phyloP scores from a whole-genome alignment of 169 alveolate species.

The Plasmodium gonderi region DNA sequence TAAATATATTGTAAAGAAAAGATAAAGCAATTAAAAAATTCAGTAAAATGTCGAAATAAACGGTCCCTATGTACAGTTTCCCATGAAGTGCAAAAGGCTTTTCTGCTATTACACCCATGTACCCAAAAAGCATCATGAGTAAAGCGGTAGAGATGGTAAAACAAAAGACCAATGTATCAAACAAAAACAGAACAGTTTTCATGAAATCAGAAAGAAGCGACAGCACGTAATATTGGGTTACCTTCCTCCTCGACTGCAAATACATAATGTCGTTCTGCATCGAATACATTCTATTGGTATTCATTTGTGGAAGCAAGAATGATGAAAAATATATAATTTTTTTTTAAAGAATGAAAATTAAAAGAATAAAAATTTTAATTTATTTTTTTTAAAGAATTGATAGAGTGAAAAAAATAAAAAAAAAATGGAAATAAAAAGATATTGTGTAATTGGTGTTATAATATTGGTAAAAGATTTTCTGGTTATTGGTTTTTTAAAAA shows the following conservation, averaged over 20 bases:
- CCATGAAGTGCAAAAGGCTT: constrained; percentile 12
- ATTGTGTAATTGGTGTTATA: constrained; percentile 3
- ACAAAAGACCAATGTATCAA: constrained; percentile 13
- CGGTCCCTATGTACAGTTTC: constrained; percentile 11
- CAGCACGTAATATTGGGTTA: constrained; percentile 7
- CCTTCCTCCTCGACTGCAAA: constrained; percentile 7
- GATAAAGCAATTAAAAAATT: constrained; percentile 27
- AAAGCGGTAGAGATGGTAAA: not conserved
- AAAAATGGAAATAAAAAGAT: too few species aligned
- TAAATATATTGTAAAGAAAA: constrained; percentile 5
- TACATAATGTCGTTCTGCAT: constrained; percentile 12
- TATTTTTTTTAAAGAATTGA: not conserved
- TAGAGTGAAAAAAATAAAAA: not conserved
- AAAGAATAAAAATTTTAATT: not conserved
- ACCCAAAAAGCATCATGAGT: constrained; percentile 62
- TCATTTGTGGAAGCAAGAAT: not conserved
- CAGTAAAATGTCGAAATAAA: constrained; percentile 7
- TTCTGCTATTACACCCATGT: constrained; percentile 24
- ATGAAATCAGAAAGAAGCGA: constrained; percentile 46
- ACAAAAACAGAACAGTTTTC: constrained; percentile 18
- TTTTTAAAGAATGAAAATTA: not conserved
- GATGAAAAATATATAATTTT: not conserved
- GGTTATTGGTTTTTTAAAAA: not conserved
- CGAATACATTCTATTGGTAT: constrained; percentile 9
- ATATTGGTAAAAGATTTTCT: not conserved